Percentiles rank a stretch among this genome's conserved stretches.
Evolutionary conservation across 345 rosid species (phyloP).

Genomic region (Eucalyptus sideroxylon): DNA sequence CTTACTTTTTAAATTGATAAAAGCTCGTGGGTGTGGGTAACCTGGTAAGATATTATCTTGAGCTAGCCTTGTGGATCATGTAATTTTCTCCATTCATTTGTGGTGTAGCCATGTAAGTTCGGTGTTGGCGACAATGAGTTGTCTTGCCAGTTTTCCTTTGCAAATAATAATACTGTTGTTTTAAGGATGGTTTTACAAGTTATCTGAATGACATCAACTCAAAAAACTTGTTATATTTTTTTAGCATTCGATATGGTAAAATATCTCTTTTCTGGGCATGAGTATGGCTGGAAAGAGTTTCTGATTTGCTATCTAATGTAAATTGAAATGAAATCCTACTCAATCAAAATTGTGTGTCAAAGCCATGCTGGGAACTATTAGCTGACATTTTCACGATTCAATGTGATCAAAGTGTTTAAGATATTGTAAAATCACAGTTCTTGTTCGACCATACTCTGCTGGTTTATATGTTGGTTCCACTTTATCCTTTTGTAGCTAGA

Average conservation of each 20-base stretch:
- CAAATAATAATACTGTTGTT: not conserved
- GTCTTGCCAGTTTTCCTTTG: not conserved
- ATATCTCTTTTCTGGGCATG: not conserved
- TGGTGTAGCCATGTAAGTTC: not conserved
- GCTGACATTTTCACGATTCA: not conserved
- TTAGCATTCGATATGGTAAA: not conserved
- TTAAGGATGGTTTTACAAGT: not conserved
- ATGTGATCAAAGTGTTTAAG: not conserved
- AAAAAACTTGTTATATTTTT: not conserved
- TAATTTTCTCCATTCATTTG: not conserved
- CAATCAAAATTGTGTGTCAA: not conserved
- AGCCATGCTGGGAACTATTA: not conserved
- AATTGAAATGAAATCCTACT: not conserved
- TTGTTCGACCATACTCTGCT: not conserved
- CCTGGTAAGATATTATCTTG: not conserved
- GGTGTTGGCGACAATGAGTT: not conserved
- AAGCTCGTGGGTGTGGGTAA: not conserved
- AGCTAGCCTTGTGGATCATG: not conserved
- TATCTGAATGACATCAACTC: not conserved
- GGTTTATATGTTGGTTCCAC: not conserved
- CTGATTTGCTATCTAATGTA: not conserved
- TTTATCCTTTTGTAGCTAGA: not conserved
- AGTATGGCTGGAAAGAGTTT: not conserved
- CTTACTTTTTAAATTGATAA: not conserved
- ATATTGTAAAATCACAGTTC: not conserved